Conservation (phyloP, 2,329 filamentous ascomycete species). For the Blastomyces emzantsi region DNA sequence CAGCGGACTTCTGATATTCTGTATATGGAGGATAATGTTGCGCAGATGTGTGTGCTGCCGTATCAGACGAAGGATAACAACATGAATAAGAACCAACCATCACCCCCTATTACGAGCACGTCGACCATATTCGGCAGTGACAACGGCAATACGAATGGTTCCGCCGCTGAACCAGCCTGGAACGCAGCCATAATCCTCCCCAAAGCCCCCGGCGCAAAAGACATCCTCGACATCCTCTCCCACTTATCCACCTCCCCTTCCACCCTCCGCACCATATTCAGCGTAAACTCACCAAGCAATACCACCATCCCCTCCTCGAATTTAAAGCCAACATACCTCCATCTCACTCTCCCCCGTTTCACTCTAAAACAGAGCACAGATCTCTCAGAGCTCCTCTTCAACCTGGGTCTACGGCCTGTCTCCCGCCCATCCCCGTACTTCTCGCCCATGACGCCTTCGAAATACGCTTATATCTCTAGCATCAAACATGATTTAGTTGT, state of each 20-base stretch:
- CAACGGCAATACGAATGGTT: background rate
- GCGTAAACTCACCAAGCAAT: background rate
- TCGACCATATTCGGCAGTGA: background rate
- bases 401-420: conserved; percentile 1
- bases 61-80: background rate
- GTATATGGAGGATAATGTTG: conserved; percentile 9
- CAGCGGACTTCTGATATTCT: conserved; percentile 5
- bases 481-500: conserved; percentile 11
- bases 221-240: conserved; percentile 5
- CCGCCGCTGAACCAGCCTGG: background rate
- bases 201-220: background rate
- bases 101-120: background rate
- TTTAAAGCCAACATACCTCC: conserved; percentile 2
- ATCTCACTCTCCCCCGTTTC: conserved; percentile 11
- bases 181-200: conserved; percentile 12
- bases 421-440: conserved; percentile 4
- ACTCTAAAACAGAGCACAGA: conserved; percentile 7
- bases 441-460: background rate
- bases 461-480: background rate
- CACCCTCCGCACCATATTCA: conserved; percentile 7
- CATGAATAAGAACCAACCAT: background rate
- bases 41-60: conserved; percentile 11
- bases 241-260: conserved; percentile 6
- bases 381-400: conserved; percentile 1
- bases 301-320: background rate